These are phyloP conservation scores for Cyberlindnera galapagoensis DNA, from an alignment of 805 yeast genomes.

Conservation along the genomic window DNA sequence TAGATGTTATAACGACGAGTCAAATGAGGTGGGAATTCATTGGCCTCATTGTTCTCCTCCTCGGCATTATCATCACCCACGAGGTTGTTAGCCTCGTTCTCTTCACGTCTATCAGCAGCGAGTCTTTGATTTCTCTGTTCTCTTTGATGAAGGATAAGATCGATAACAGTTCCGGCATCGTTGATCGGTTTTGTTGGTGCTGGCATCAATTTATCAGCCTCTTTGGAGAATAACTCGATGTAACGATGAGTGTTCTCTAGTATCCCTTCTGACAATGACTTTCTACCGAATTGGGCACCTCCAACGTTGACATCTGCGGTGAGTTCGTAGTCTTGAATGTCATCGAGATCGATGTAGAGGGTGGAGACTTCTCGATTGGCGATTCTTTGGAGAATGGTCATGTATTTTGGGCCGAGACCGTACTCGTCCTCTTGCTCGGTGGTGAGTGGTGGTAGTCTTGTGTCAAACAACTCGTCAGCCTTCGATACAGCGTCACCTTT, in stretches of 20 bases:
- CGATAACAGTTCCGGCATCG: slow-evolving; percentile 85
- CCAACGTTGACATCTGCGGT: slow-evolving; percentile 26
- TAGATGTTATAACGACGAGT: slow-evolving; percentile 84
- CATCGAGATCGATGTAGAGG: slow-evolving; percentile 75
- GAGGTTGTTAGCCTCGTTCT: slow-evolving; percentile 37
- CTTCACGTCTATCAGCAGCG: slow-evolving; percentile 61
- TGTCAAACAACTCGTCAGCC: slow-evolving; percentile 30
- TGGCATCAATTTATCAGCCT: slow-evolving; percentile 80
- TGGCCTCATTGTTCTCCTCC: slow-evolving; percentile 28
- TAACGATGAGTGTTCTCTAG: slow-evolving; percentile 72
- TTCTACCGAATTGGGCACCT: slow-evolving; percentile 18
- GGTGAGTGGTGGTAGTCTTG: slow-evolving; percentile 22
- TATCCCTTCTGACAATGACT: slow-evolving; percentile 49
- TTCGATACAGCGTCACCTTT: slow-evolving; percentile 34
- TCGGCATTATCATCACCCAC: slow-evolving; percentile 24
- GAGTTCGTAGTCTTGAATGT: slow-evolving; percentile 64
- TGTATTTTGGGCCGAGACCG: slow-evolving; percentile 61
- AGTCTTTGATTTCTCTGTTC: slow-evolving; percentile 71
- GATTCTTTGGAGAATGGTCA: slow-evolving; percentile 64
- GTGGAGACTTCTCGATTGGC: slow-evolving; percentile 78
- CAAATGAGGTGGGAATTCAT: slow-evolving; percentile 74
- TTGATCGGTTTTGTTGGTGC: slow-evolving; percentile 74
- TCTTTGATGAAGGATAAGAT: slow-evolving; percentile 88
- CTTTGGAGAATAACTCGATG: slow-evolving; percentile 66
- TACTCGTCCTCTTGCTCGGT: slow-evolving; percentile 23